Evolutionary conservation across 257 asterid species (phyloP), one percentile per base, ranked within the genome.

Genomic region (Rehmannia glutinosa): DNA sequence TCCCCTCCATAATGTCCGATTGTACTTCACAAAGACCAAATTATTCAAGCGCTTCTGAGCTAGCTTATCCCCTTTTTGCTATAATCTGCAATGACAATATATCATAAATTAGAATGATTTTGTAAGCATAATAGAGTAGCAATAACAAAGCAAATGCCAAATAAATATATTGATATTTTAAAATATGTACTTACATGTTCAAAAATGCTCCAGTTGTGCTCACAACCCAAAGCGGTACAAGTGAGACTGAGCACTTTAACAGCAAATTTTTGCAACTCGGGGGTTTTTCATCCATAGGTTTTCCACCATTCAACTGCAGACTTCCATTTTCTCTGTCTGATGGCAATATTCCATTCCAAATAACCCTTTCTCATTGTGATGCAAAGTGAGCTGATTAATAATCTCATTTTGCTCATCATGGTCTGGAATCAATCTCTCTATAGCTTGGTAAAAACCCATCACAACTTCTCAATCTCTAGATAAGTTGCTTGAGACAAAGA

Each of bases 201-300:
- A 62, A 62, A 62, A 3, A 62, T 13, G 54, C 50, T 28, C 68
- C 54, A 62, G 6, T n/a, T 45, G 7, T 9, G 68, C 39, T 62
- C 68, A 9, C 33, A 25, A 15, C 53, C 32, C 25, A 24, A 13
- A 11, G 54, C 25, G 15, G 38, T 62, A n/a, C 68, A 62, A 13
- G 39, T 62, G 13, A 62, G 54, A 33, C 54, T 62, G 0, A 62
- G 54, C n/a, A 62, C 68, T 41, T 42, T 62, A 13, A 62, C 25
- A n/a, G 52, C 51, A 21, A 60, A 60, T 3, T 8, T 60, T 23
- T n/a, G 51, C 68, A 62, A 62, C 13, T 62, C 32, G 4, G 49
- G 39, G 12, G 39, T 15, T 2, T 15, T 0, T 24, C n/a, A 5
- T 5, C 68, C 42, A 21, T 11, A 27, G 1, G 13, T 24, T 4